Base-by-base conservation (phyloP, 225 moss, liverwort and hornwort species). In the Physcomitrium patens region DNA sequence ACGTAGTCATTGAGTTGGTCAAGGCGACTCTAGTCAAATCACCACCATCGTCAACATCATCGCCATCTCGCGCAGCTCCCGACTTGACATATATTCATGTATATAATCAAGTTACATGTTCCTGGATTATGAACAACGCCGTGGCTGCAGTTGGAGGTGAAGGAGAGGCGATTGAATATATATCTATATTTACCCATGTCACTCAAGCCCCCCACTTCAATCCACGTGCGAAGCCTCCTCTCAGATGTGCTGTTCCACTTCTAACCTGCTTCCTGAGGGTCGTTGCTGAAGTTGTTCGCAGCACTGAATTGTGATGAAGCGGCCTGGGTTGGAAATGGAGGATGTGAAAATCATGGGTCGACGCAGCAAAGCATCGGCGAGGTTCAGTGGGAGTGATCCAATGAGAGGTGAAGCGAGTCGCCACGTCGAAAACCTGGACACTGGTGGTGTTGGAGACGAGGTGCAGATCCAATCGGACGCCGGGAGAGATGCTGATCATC, bases 391-490 rank as follows among this genome's bases (percentile, higher is more conserved):
- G 59, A 3, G 1, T 22, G 64, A 50, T 48, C 24, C 9, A 3
- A 70, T 12, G 19, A 67, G 37, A 0, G 41, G 54, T 13, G 75
- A 61, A 49, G 75, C 43, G 27, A 63, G 62, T 12, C 31, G 31
- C 42, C 50, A 51, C 11, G 10, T 28, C 52, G 58, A 52, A n/a
- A 73, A 65, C 9, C 56, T 11, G 0, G 9, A 37, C 51, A 37
- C 27, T 28, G 60, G 13, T 3, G 76, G 56, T 12, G 23, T 0
- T 10, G 15, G 10, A 10, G 58, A 19, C 24, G 60, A 23, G 16
- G 55, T 81, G 75, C 81, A 85, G 7, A 63, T 81, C 62, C 76
- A 42, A 51, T 68, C 63, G 0, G 83, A 78, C 0, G 77, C 37
- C n/a, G 80, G 66, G 27, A 23, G 72, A 15, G 75, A 77, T 19